Conservation (phyloP, 257 asterid genomes). For the Fraxinus cuspidata region DNA sequence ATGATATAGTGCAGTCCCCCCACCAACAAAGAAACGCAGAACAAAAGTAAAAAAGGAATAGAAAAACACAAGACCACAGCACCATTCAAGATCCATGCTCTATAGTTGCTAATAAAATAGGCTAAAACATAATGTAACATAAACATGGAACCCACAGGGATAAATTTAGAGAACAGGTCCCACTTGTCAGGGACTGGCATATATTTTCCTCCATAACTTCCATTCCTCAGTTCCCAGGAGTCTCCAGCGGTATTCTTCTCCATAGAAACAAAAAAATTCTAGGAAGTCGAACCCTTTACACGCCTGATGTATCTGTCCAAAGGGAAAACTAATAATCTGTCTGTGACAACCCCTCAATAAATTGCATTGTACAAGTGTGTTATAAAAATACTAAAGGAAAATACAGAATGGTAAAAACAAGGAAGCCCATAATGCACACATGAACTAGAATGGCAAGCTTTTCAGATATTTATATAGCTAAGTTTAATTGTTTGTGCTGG, state of each 20-base stretch:
- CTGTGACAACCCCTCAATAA: neutral
- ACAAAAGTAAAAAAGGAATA: neutral
- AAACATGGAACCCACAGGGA: neutral
- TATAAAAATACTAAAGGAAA: neutral
- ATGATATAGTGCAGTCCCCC: neutral
- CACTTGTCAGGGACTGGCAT: neutral
- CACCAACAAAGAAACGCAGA: neutral
- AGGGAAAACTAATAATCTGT: neutral
- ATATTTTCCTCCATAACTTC: neutral
- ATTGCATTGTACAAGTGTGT: neutral
- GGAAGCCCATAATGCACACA: neutral
- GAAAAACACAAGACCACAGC: neutral
- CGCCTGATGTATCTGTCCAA: too few species aligned
- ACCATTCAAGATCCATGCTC: neutral
- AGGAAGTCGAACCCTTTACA: neutral
- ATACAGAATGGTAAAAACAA: neutral
- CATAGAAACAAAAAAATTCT: neutral
- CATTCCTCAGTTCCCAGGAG: neutral
- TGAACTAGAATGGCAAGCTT: neutral
- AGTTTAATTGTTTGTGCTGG: neutral
- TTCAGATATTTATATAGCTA: neutral
- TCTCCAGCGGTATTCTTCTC: neutral
- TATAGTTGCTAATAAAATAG: too few species aligned
- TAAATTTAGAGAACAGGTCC: neutral
- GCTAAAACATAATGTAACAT: neutral